Evolutionary conservation across 805 yeast species (phyloP).

Genomic region (Blastobotrys terrestris): DNA sequence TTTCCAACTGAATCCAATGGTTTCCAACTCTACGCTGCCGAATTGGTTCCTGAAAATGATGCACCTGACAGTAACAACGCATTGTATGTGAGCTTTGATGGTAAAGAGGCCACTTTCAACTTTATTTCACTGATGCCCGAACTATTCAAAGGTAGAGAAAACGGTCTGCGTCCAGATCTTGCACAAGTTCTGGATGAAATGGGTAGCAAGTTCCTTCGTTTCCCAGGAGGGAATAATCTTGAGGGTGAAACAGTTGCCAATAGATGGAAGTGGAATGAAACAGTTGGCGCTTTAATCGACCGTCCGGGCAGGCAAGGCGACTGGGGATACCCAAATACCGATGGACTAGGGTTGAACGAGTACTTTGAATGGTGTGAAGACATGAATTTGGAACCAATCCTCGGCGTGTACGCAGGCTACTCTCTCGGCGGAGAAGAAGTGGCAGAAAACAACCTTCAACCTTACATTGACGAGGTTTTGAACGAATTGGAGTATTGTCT

Average conservation of each 20-base stretch:
- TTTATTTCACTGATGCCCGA: neutral
- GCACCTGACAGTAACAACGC: neutral
- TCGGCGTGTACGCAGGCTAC: neutral
- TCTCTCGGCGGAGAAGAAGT: neutral
- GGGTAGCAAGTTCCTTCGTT: neutral
- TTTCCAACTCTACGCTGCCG: neutral
- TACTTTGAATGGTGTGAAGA: conserved; percentile 1
- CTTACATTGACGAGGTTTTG: neutral
- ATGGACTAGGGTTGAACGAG: neutral
- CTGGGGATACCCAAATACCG: neutral
- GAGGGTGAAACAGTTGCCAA: neutral
- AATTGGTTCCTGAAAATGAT: neutral
- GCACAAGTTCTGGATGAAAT: neutral
- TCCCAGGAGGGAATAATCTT: conserved; percentile 1
- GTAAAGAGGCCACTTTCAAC: neutral
- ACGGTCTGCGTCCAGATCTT: neutral
- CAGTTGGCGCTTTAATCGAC: neutral
- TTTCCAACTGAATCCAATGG: neutral
- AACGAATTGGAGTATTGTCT: neutral
- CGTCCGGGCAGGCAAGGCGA: neutral
- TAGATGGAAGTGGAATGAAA: conserved; percentile 2
- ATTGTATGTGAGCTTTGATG: neutral
- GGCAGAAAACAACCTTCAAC: neutral
- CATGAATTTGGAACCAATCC: neutral
- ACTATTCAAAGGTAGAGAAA: neutral